A percentile compares a stretch with the other conserved stretches of the same genome.
These are phyloP conservation scores for Didymella keratinophila DNA, from an alignment of 2,329 filamentous ascomycete genomes.

Conservation along the genomic window DNA sequence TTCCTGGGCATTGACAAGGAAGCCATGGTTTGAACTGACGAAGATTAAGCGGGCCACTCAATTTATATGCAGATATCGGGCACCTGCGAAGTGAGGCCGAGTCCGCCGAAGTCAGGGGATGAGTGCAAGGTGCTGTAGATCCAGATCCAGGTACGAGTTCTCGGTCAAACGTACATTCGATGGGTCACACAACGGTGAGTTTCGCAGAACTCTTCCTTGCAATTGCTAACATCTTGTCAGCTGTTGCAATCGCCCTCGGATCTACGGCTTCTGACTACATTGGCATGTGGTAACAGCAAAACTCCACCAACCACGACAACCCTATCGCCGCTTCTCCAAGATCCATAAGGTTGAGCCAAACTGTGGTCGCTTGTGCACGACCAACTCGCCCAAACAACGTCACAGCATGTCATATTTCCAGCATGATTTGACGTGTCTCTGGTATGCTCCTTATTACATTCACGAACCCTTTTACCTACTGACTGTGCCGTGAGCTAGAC, in stretches of 20 bases:
- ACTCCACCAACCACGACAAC: not conserved
- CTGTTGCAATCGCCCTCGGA: not conserved
- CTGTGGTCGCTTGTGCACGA: not conserved
- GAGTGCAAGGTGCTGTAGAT: conserved; percentile 4
- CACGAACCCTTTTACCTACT: not conserved
- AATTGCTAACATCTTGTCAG: conserved; percentile 8
- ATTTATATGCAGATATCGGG: conserved; percentile 7
- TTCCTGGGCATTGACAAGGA: not conserved
- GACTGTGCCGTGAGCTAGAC: conserved; percentile 4
- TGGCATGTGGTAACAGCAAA: not conserved
- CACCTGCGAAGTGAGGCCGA: conserved; percentile 13
- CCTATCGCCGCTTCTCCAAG: not conserved
- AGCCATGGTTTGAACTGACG: not conserved
- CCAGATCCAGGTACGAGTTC: conserved; percentile 5
- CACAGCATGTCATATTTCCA: not conserved
- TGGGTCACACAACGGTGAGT: conserved; percentile 12
- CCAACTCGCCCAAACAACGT: not conserved
- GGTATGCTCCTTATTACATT: not conserved
- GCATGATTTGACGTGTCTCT: not conserved
- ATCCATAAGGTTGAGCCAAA: not conserved
- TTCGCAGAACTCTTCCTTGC: conserved; percentile 3
- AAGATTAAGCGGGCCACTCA: not conserved
- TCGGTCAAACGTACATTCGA: conserved; percentile 7
- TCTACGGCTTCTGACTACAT: not conserved
- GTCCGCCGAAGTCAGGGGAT: conserved; percentile 13